These are phyloP conservation scores for Tetraselmis chui DNA, from an alignment of 139 green algal species.

Conservation along the genomic window DNA sequence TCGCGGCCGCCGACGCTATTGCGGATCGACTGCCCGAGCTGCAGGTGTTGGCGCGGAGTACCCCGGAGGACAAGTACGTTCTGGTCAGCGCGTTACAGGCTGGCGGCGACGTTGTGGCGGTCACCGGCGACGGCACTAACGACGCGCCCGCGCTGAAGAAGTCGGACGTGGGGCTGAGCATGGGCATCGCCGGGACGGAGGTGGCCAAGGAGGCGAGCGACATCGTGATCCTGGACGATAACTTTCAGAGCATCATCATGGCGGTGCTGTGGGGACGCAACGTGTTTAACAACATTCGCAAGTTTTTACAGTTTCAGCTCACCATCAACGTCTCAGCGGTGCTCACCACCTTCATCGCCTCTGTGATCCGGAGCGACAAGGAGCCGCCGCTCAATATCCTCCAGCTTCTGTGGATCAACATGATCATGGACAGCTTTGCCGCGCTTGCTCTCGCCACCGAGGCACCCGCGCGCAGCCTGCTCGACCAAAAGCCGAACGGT, in stretches of 20 bases:
- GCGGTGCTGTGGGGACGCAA: conserved; percentile 90
- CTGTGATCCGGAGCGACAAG: conserved; percentile 66
- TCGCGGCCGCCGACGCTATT: conserved; percentile 49
- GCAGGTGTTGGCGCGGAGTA: conserved; percentile 90
- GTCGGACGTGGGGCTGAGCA: conserved; percentile 91
- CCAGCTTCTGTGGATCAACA: conserved; percentile 94
- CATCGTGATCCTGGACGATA: conserved; percentile 99
- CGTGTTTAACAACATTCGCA: conserved; percentile 97
- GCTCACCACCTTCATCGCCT: conserved; percentile 85
- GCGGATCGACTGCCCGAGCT: conserved; percentile 60
- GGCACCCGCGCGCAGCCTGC: conserved; percentile 74
- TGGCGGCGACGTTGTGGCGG: conserved; percentile 88
- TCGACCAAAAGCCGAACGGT: conserved; percentile 76
- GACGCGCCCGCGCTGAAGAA: conserved; percentile 94
- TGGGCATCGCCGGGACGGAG: conserved; percentile 85
- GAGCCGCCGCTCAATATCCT: conserved; percentile 86
- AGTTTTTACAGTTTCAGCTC: conserved; percentile 96
- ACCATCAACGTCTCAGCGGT: conserved; percentile 96
- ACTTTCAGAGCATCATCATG: conserved; percentile 96
- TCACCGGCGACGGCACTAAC: conserved; percentile 96
- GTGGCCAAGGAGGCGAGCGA: conserved; percentile 98
- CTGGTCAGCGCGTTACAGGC: conserved; percentile 82
- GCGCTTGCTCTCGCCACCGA: conserved; percentile 83
- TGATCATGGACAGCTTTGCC: conserved; percentile 96
- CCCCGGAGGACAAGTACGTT: conserved; percentile 88